Conservation (phyloP, 2,329 filamentous ascomycete genomes). For the Talaromyces rugulosus region DNA sequence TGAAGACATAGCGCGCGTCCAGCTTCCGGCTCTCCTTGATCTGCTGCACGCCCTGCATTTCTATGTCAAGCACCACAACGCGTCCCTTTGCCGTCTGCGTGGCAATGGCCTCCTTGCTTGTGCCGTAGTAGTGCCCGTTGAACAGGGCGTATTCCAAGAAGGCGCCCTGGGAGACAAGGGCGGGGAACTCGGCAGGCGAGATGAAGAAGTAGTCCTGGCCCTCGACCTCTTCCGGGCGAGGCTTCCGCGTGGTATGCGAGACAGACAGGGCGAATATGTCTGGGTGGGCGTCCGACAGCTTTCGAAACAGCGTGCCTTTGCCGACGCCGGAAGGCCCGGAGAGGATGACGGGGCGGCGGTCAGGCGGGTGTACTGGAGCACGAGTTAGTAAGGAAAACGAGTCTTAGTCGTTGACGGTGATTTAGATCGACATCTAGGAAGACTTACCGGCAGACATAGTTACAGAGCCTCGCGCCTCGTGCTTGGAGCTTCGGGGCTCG, state of each 20-base stretch:
- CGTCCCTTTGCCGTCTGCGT: conserved; percentile 66
- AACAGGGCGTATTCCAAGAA: conserved; percentile 86
- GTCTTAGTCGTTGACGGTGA: background rate
- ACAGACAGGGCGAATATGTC: conserved; percentile 40
- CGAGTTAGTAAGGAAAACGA: background rate
- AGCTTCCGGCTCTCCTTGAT: conserved; percentile 69
- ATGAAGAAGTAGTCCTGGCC: conserved; percentile 80
- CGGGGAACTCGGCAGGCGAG: conserved; percentile 62
- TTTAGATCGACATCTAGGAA: background rate
- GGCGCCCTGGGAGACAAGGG: conserved; percentile 60
- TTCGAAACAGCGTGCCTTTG: conserved; percentile 39
- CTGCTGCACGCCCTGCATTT: conserved; percentile 98
- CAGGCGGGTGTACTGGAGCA: background rate
- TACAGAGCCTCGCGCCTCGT: background rate
- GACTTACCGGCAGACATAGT: background rate
- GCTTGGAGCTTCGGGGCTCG: background rate
- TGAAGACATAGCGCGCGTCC: conserved; percentile 75
- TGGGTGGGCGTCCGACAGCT: conserved; percentile 37
- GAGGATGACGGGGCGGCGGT: conserved; percentile 34
- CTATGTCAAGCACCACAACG: conserved; percentile 85
- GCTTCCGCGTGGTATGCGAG: conserved; percentile 70
- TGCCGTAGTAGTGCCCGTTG: conserved; percentile 82
- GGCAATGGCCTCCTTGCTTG: conserved; percentile 72
- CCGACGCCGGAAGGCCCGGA: conserved; percentile 39
- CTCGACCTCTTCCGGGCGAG: conserved; percentile 69